These are phyloP conservation scores for Starmerella sp. DNA, from an alignment of 805 yeast genomes.

Conservation along the genomic window DNA sequence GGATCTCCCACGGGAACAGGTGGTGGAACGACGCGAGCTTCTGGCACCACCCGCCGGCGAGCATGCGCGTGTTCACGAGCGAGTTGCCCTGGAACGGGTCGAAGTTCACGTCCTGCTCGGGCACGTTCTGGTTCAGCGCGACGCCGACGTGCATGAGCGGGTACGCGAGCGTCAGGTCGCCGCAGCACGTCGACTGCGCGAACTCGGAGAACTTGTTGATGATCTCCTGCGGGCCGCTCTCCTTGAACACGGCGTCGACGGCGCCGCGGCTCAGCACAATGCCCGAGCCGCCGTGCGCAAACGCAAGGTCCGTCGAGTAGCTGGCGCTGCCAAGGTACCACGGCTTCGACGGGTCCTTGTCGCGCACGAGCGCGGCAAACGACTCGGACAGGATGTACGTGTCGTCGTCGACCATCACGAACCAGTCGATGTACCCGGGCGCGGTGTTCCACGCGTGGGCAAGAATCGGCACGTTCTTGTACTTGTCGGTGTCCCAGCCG, in stretches of 20 bases:
- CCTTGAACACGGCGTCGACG: slow-evolving; percentile 23
- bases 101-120: not conserved
- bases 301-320: slow-evolving; percentile 14
- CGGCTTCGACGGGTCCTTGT: slow-evolving; percentile 22
- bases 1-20: slow-evolving; percentile 13
- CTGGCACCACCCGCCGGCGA: slow-evolving; percentile 10
- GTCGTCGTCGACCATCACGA: slow-evolving; percentile 30
- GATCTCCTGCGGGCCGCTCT: slow-evolving; percentile 5
- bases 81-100: slow-evolving; percentile 4
- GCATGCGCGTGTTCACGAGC: slow-evolving; percentile 7
- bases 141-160: slow-evolving; percentile 21
- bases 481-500: slow-evolving; percentile 15
- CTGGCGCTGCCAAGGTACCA: not conserved
- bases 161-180: slow-evolving; percentile 28
- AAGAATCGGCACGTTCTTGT: slow-evolving; percentile 3
- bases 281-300: slow-evolving; percentile 33
- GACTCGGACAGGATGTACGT: slow-evolving; percentile 27
- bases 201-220: slow-evolving; percentile 21
- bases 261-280: slow-evolving; percentile 28
- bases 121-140: slow-evolving; percentile 10
- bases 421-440: slow-evolving; percentile 29
- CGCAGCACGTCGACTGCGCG: slow-evolving; percentile 26
- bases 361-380: slow-evolving; percentile 21
- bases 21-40: slow-evolving; percentile 5
- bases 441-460: slow-evolving; percentile 28